phyloP scores from a whole-genome alignment of 75 land plant genomes.

The Pinus albicaulis region DNA sequence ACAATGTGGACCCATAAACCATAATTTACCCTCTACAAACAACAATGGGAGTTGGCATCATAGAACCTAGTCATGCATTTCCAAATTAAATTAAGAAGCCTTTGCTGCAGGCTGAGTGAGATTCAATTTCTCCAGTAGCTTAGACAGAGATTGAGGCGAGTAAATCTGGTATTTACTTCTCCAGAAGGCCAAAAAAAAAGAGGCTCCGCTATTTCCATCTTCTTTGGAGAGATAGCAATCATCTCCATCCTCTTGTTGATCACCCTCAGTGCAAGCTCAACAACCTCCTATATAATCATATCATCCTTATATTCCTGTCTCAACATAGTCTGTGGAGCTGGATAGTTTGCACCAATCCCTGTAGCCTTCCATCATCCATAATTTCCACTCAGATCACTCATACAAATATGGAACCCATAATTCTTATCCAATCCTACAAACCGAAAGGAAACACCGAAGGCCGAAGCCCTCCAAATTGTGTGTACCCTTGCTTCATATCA shows the following conservation, averaged over 20 bases:
- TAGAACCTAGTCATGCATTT: too few relatives aligned
- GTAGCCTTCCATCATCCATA: slow-evolving; percentile 78
- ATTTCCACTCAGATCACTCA: slow-evolving; percentile 69
- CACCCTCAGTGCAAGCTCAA: slow-evolving; percentile 32
- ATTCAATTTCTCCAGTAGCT: too few relatives aligned
- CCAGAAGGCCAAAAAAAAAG: slow-evolving; percentile 15
- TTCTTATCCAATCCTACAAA: slow-evolving; percentile 73
- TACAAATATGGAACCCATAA: slow-evolving; percentile 67
- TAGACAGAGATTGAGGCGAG: neutral
- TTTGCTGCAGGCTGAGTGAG: too few relatives aligned
- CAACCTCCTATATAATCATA: too few relatives aligned
- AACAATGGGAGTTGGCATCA: too few relatives aligned
- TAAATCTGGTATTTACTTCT: slow-evolving; percentile 32
- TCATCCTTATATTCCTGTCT: slow-evolving; percentile 81
- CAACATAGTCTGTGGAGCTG: slow-evolving; percentile 68
- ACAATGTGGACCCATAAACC: too few relatives aligned
- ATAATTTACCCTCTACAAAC: too few relatives aligned
- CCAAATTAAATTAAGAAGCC: too few relatives aligned
- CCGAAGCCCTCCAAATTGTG: slow-evolving; percentile 21
- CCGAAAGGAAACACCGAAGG: slow-evolving; percentile 48
- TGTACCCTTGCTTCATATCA: slow-evolving; percentile 19
- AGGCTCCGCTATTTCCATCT: slow-evolving; percentile 34
- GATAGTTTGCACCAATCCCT: slow-evolving; percentile 69
- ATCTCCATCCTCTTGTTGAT: slow-evolving; percentile 35
- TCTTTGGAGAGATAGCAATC: slow-evolving; percentile 22